Conservation (phyloP, 192 early-diverging fungal species). For the Coemansia sp. region DNA sequence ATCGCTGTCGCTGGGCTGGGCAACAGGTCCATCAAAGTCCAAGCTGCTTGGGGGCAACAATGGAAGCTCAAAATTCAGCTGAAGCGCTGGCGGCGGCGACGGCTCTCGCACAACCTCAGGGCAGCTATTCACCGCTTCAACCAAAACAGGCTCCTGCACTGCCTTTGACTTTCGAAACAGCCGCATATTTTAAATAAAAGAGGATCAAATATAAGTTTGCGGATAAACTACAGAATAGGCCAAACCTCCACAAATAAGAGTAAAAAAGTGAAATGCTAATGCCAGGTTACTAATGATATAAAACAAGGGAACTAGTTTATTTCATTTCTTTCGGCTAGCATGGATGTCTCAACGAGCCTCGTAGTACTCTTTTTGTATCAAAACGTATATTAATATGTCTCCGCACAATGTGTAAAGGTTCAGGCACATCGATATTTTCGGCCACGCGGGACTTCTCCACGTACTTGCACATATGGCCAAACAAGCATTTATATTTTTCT, state of each 20-base stretch:
- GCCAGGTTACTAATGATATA: slow-evolving; percentile 8
- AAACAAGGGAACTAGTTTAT: slow-evolving; percentile 4
- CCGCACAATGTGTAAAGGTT: no score
- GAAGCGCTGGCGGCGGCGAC: slow-evolving; percentile 32
- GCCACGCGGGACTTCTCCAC: no score
- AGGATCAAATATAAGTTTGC: not conserved
- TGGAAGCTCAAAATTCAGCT: slow-evolving; percentile 38
- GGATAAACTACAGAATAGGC: not conserved
- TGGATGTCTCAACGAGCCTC: not conserved
- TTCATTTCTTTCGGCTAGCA: not conserved
- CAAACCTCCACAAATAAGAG: not conserved
- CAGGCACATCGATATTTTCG: no score
- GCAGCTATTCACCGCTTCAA: not conserved
- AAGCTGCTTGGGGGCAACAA: slow-evolving; percentile 11
- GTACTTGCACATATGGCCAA: no score
- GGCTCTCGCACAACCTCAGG: slow-evolving; percentile 5
- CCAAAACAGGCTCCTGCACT: slow-evolving; percentile 10
- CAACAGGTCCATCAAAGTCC: not conserved
- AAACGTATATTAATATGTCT: not conserved
- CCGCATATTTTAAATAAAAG: slow-evolving; percentile 19
- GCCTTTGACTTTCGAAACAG: slow-evolving; percentile 49
- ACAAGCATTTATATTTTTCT: no score
- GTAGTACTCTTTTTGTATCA: not conserved
- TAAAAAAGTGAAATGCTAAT: not conserved
- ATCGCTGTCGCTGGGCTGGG: not conserved